A percentile compares a stretch with the other conserved stretches of the same genome.
Conservation (phyloP, 345 rosid genomes). For the Acer saccharum region DNA sequence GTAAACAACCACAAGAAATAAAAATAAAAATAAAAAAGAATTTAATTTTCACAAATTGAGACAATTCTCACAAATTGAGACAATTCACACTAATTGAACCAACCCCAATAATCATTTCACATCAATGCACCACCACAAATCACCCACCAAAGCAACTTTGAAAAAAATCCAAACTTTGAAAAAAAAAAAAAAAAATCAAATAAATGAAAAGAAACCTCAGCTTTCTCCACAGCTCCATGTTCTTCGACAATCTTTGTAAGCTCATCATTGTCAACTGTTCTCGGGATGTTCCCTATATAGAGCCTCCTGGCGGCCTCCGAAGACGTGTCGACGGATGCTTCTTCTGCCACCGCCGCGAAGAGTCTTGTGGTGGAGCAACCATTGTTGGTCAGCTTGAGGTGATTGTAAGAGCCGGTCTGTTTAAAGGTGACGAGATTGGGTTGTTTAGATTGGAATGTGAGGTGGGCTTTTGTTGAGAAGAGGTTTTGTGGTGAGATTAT, state of each 20-base stretch:
- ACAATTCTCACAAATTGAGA: too few species aligned
- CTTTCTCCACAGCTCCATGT: slow-evolving; percentile 77
- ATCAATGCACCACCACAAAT: neutral
- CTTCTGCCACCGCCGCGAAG: slow-evolving; percentile 52
- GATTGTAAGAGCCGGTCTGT: neutral
- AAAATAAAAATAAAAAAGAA: neutral
- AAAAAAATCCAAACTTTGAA: neutral
- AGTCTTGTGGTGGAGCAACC: slow-evolving; percentile 28
- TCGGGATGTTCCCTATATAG: slow-evolving; percentile 81
- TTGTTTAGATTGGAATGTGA: slow-evolving; percentile 20
- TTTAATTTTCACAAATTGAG: too few species aligned
- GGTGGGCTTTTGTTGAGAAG: slow-evolving; percentile 17
- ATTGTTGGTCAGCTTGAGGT: slow-evolving; percentile 12
- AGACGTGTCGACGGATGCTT: slow-evolving; percentile 42
- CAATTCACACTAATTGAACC: too few species aligned
- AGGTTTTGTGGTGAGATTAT: slow-evolving; percentile 23
- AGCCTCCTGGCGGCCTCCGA: slow-evolving; percentile 60
- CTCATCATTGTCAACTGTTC: slow-evolving; percentile 54
- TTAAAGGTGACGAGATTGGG: slow-evolving; percentile 26
- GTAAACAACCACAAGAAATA: neutral
- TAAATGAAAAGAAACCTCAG: slow-evolving; percentile 49
- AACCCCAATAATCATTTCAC: neutral
- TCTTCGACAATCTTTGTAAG: slow-evolving; percentile 68
- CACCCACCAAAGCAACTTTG: neutral
- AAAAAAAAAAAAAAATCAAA: neutral